A percentile compares a stretch with the other conserved stretches of the same genome.
These are phyloP conservation scores for Alliaria petiolata DNA, from an alignment of 345 rosid genomes.

Conservation along the genomic window DNA sequence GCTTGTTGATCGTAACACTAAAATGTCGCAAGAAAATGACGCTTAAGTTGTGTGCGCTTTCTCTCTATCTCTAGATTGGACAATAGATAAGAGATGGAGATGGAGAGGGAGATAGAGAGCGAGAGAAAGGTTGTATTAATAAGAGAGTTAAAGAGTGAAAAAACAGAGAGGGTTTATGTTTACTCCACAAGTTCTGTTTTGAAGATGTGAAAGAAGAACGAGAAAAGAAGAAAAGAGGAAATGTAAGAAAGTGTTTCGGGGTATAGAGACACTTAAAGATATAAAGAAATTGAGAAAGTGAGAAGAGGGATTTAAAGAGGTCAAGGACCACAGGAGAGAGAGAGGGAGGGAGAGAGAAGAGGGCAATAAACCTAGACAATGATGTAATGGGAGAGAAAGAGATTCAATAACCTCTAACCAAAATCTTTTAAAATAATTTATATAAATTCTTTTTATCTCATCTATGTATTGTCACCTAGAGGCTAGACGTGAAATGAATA, in stretches of 20 bases:
- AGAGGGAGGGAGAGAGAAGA: slow-evolving; percentile 1
- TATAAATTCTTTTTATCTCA: neutral
- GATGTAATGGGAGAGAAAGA: slow-evolving; percentile 18
- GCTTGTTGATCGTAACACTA: slow-evolving; percentile 1
- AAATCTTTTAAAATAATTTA: neutral
- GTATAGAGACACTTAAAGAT: slow-evolving; percentile 21
- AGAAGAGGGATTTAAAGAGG: slow-evolving; percentile 62
- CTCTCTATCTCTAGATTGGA: neutral
- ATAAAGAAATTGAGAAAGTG: slow-evolving; percentile 47
- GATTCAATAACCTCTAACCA: slow-evolving; percentile 4
- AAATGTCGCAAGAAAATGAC: slow-evolving; percentile 17
- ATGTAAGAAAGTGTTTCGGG: slow-evolving; percentile 11
- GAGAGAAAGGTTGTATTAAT: neutral
- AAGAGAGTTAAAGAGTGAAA: neutral
- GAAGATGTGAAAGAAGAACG: slow-evolving; percentile 1
- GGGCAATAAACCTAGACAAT: slow-evolving; percentile 27
- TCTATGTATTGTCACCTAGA: neutral
- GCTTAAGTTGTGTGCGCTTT: neutral
- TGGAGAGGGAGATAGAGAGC: neutral
- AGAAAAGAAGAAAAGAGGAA: neutral
- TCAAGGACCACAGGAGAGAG: slow-evolving; percentile 48
- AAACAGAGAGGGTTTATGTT: neutral
- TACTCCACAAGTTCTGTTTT: neutral
- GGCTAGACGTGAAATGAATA: neutral
- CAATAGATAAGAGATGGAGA: neutral